Evolutionary conservation across 2,329 filamentous ascomycete genomes (phyloP), one percentile per base, ranked within the genome.

Genomic region (Neofusicoccum umdonicola): DNA sequence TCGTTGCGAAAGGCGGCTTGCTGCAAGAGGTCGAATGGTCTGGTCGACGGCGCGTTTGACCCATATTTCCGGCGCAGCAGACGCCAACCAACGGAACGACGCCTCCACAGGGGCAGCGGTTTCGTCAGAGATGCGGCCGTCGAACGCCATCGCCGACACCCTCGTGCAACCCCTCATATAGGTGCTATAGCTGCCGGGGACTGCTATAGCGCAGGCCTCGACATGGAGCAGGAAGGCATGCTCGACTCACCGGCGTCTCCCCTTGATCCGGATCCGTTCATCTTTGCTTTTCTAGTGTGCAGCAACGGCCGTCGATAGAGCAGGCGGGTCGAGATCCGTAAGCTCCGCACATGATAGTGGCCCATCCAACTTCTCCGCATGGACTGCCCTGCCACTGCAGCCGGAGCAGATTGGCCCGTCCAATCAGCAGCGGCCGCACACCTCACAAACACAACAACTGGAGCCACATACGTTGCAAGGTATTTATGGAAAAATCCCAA

Each of bases 341-440:
- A 35, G 54, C 54, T 58, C 39, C 54, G 54, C 54, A 58, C 54
- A 58, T 58, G 54, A 58, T 58, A 58, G 54, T 45, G 39, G 54
- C 41, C 27, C 41, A 45, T 45, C 41, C 54, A 58, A 19, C 52
- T 58, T 58, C 54, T 58, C 54, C 54, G 54, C 54, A 58, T 58
- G 54, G 54, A 22, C 54, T 44, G 41, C 54, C 54, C 54, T 58
- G 54, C 54, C 54, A 58, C 54, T 45, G 54, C 54, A 58, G 54
- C 54, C 54, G 54, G 54, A 12, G 17, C 11, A 34, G 39, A 34
- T 45, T 13, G 22, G 12, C 54, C 54, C 22, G 54, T 4, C 54
- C 54, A 58, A 58, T 58, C 54, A 45, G 54, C 22, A 35, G 15
- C 39, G 15, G 54, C 27, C 12, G 54, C 54, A 34, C 54, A 45